Evolutionary conservation across 495 filamentous ascomycete species (phyloP).

Genomic region (Trichoderma parareesei): DNA sequence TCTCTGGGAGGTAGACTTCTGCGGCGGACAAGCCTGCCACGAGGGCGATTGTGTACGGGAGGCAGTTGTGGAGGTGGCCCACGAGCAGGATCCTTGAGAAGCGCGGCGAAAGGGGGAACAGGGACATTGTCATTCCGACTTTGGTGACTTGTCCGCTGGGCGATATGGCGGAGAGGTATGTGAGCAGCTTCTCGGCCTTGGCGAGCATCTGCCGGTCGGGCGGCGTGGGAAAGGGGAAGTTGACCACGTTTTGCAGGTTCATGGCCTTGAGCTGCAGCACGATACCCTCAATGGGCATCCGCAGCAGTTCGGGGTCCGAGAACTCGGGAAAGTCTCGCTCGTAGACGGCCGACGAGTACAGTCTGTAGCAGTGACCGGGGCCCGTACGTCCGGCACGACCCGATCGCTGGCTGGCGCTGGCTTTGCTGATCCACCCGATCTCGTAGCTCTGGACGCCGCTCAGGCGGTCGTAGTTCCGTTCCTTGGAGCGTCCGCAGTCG

Average conservation of each 20-base stretch:
- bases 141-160: conserved; percentile 64
- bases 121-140: conserved; percentile 70
- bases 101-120: conserved; percentile 82
- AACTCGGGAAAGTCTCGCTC: conserved; percentile 86
- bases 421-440: conserved; percentile 95
- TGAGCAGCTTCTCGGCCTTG: conserved; percentile 79
- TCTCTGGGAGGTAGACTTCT: conserved; percentile 81
- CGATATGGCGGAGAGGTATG: conserved; percentile 61
- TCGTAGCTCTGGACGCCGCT: conserved; percentile 95
- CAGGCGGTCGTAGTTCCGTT: conserved; percentile 71
- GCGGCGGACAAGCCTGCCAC: conserved; percentile 83
- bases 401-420: conserved; percentile 83
- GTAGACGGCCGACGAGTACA: conserved; percentile 92
- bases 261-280: conserved; percentile 94
- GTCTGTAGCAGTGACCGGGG: conserved; percentile 87
- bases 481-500: conserved; percentile 83
- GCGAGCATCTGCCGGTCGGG: conserved; percentile 71
- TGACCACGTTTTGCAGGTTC: conserved; percentile 81
- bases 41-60: conserved; percentile 80
- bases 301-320: conserved; percentile 77
- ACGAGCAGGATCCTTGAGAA: conserved; percentile 86
- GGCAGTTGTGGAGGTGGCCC: conserved; percentile 73
- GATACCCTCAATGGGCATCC: conserved; percentile 86
- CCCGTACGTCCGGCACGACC: conserved; percentile 94
- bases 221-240: conserved; percentile 96